These are phyloP conservation scores for Calonectria honghensis DNA, from an alignment of 2,329 filamentous ascomycete genomes.

Conservation along the genomic window DNA sequence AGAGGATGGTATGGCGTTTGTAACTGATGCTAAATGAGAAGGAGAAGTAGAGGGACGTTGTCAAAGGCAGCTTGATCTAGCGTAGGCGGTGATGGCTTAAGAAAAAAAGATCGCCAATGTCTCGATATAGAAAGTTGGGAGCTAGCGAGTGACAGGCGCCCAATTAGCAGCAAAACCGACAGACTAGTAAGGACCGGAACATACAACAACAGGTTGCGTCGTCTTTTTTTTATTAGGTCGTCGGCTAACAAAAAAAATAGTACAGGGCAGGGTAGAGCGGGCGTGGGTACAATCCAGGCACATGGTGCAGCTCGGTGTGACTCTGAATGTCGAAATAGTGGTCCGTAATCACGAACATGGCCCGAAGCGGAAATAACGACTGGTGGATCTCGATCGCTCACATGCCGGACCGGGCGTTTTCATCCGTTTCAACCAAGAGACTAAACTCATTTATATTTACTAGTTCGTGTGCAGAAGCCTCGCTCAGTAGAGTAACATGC, in stretches of 20 bases:
- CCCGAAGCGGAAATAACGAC: conserved; percentile 24
- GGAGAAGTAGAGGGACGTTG: not conserved
- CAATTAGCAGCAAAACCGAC: conserved; percentile 5
- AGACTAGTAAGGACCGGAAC: not conserved
- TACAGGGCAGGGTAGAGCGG: not conserved
- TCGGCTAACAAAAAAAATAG: conserved; percentile 24
- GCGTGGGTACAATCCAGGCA: conserved; percentile 28
- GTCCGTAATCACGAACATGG: conserved; percentile 44
- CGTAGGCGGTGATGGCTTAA: not conserved
- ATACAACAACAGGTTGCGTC: not conserved
- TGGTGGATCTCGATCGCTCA: conserved; percentile 41
- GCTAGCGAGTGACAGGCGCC: not conserved
- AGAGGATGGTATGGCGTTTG: not conserved
- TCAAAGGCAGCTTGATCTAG: not conserved
- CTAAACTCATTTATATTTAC: conserved; percentile 72
- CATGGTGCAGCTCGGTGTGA: conserved; percentile 35
- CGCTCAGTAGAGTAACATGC: conserved; percentile 65
- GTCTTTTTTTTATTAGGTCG: conserved; percentile 28
- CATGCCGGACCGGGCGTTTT: conserved; percentile 14
- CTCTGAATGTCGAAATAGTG: conserved; percentile 48
- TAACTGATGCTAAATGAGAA: not conserved
- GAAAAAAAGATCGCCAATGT: not conserved
- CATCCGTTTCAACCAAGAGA: conserved; percentile 67
- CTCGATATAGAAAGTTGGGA: not conserved
- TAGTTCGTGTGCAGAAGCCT: conserved; percentile 69